Base-by-base conservation (phyloP, 2,329 filamentous ascomycete species). In the Cladosporium cucumerinum region DNA sequence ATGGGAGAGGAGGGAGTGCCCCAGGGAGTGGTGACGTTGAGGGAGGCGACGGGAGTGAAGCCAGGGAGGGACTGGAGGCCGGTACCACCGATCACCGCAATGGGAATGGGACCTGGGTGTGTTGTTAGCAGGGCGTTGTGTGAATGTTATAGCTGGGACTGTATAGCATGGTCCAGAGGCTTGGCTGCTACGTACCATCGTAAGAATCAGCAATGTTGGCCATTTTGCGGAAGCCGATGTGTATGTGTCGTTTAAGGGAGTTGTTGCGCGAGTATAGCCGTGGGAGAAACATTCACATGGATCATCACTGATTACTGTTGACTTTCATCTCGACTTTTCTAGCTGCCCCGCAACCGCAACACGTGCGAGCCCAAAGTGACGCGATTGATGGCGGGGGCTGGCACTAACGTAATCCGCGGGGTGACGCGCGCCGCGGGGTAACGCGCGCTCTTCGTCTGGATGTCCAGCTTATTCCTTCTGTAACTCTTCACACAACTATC, bases 21-120 rank as follows among this genome's bases (percentile, higher is more conserved):
- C 95, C 95, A 99, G 34, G 95, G 95, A 11, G 95, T 99, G 46
- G 82, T 78, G 63, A 91, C 83, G 72, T 88, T 88, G 71, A 99
- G 82, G 30, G 86, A 85, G 28, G 94, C 93, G 67, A 96, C 89
- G 74, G 92, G 91, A 23, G 87, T 89, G 83, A 95, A 98, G 79
- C 90, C 89, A 30, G 92, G 89, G 70, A 99, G 89, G 71, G 92
- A 88, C 77, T 90, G 88, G 68, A 99, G 89, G 63, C 95, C 95
- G 46, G 95, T 99, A 72, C 95, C 95, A 73, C 82, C 82, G 64
- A 84, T 83, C 52, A 84, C 81, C 68, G 81, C 82, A 64, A 84
- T 83, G 64, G 76, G 77, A 68, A 84, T 79, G 48, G 82, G 80
- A 64, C 78, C 81, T 83, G 72, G 32, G 1, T 14, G 48, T 30